Base-by-base conservation (phyloP, 2,329 filamentous ascomycete genomes). In the Beauveria rudraprayagi region DNA sequence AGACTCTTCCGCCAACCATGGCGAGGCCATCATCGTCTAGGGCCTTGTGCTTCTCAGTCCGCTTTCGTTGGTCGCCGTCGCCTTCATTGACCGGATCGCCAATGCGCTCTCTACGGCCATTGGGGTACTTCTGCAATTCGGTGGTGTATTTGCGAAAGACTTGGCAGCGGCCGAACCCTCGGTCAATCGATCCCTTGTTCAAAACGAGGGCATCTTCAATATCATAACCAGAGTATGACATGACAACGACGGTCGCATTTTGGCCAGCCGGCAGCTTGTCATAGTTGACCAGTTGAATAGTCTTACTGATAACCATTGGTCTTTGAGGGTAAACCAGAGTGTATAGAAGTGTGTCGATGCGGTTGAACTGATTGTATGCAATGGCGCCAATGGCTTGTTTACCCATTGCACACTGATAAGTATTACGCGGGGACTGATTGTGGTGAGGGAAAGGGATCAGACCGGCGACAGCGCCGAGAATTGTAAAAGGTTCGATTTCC, bases 331-430 rank as follows among this genome's bases (percentile, higher is more conserved):
- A 99, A 3, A 99, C 94, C 78, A 99, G 90, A 1, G 96, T 90
- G 72, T 97, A 97, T 7, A 99, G 84, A 17, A 99, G 81, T 0
- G 93, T 97, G 70, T 99, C 94, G 72, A 99, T 97, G 61, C 94
- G 88, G 69, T 93, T 90, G 77, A 97, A 96, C 73, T 99, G 94
- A 71, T 99, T 99, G 71, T 96, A 96, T 17, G 93, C 94, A 71
- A 99, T 97, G 40, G 93, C 92, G 40, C 94, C 94, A 72, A 99
- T 97, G 44, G 94, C 94, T 89, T 99, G 94, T 78, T 99, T 99
- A 83, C 94, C 94, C 94, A 99, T 99, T 76, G 94, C 94, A 77
- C 93, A 97, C 80, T 97, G 93, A 71, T 99, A 99, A 0, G 94
- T 99, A 72, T 99, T 99, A 81, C 94, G 84, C 10, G 94, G 94